Evolutionary conservation across 345 rosid genomes (phyloP).

Genomic region (Salix arbutifolia): DNA sequence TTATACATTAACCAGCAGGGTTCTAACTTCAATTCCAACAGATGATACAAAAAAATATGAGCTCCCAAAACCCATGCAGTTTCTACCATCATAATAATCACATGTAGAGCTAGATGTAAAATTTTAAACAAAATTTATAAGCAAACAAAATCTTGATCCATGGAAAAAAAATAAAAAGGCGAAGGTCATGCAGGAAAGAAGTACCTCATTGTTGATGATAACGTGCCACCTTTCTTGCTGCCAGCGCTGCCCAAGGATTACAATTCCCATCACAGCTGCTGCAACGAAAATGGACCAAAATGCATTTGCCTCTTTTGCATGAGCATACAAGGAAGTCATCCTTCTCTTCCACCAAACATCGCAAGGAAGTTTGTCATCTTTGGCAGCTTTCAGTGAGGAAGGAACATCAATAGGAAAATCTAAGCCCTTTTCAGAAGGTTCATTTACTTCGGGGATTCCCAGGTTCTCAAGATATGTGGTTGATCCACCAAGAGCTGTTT

Average conservation of each 20-base stretch:
- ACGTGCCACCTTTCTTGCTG: slow-evolving; percentile 87
- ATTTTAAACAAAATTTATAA: background rate
- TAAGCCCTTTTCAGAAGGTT: slow-evolving; percentile 29
- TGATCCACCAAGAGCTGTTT: slow-evolving; percentile 44
- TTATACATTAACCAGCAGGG: background rate
- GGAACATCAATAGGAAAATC: slow-evolving; percentile 37
- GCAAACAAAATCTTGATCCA: background rate
- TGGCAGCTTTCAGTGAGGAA: slow-evolving; percentile 24
- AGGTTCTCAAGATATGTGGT: slow-evolving; percentile 34
- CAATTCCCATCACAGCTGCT: slow-evolving; percentile 89
- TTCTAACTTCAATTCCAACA: background rate
- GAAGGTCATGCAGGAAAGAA: background rate
- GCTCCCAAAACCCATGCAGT: background rate
- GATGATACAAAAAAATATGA: background rate
- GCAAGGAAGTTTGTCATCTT: slow-evolving; percentile 63
- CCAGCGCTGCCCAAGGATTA: slow-evolving; percentile 95
- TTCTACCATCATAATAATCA: background rate
- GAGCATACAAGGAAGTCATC: slow-evolving; percentile 61
- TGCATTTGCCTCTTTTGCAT: slow-evolving; percentile 79
- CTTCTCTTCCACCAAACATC: slow-evolving; percentile 97
- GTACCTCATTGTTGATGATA: slow-evolving; percentile 65
- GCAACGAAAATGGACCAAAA: slow-evolving; percentile 92
- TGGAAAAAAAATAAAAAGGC: background rate
- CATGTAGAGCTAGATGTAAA: background rate
- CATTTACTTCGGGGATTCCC: slow-evolving; percentile 32